These are phyloP conservation scores for Epicoccum nigrum DNA, from an alignment of 2,329 filamentous ascomycete species.

Conservation along the genomic window DNA sequence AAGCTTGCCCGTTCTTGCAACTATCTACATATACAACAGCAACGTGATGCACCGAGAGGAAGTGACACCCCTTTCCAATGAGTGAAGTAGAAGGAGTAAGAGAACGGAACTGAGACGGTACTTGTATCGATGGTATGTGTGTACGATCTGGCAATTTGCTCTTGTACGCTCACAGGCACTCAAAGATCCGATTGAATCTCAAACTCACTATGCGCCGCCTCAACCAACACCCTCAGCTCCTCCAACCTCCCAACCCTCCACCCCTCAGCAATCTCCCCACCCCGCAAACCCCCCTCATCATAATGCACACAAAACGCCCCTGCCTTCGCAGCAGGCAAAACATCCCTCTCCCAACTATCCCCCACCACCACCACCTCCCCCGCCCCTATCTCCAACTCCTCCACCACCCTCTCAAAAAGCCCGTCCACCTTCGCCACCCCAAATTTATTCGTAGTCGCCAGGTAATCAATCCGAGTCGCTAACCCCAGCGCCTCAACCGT, in stretches of 20 bases:
- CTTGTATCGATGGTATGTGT: no score
- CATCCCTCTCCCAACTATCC: slow-evolving; percentile 21
- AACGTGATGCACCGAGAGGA: no score
- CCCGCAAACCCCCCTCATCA: not conserved
- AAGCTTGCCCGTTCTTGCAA: no score
- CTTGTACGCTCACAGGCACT: no score
- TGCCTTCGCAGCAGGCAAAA: slow-evolving; percentile 15
- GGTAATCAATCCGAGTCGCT: slow-evolving; percentile 32
- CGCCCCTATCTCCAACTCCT: not conserved
- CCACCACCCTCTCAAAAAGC: not conserved
- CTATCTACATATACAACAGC: no score
- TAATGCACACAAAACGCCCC: slow-evolving; percentile 11
- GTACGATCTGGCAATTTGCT: no score
- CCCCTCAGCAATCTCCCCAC: no score
- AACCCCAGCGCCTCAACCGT: slow-evolving; percentile 48
- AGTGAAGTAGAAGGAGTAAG: no score
- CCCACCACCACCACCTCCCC: slow-evolving; percentile 23
- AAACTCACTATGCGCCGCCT: not conserved
- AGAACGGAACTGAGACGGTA: no score
- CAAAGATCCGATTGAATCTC: not conserved
- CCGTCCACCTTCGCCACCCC: slow-evolving; percentile 22
- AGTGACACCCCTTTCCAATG: no score
- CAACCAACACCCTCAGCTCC: not conserved
- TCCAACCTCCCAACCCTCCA: not conserved
- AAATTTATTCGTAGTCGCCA: slow-evolving; percentile 45